These are phyloP conservation scores for Obelidium mucronatum DNA, from an alignment of 192 early-diverging fungal genomes.

Conservation along the genomic window DNA sequence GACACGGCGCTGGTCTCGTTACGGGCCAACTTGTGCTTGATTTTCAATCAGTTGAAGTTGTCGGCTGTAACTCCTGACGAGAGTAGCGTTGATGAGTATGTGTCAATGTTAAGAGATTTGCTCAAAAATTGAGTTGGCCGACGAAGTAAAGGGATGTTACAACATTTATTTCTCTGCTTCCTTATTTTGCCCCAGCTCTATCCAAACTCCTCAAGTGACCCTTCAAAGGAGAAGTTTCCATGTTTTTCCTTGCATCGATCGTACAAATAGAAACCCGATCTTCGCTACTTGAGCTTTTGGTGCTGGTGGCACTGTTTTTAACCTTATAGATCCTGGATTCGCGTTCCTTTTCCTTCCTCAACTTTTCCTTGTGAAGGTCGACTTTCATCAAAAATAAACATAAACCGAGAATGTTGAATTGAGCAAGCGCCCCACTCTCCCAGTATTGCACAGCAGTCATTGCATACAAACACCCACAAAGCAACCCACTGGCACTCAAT, in stretches of 20 bases:
- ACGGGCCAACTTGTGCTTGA: constrained; percentile 11
- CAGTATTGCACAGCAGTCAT: neutral
- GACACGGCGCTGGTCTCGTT: constrained; percentile 1
- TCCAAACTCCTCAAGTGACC: no score
- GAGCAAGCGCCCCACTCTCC: neutral
- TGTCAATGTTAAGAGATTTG: constrained; percentile 7
- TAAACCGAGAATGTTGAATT: neutral
- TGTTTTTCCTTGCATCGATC: no score
- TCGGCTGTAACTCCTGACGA: constrained; percentile 23
- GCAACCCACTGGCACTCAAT: no score
- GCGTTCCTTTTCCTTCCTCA: no score
- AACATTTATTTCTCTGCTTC: no score
- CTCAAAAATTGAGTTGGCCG: neutral
- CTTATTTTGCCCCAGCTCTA: no score
- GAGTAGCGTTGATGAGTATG: constrained; percentile 21
- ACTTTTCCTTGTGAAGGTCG: neutral
- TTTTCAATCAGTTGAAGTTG: constrained; percentile 26
- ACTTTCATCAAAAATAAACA: neutral
- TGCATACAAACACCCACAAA: neutral
- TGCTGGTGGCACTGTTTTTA: no score
- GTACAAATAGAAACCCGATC: no score
- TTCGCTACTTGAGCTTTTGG: no score
- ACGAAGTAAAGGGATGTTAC: no score
- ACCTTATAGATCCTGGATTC: no score
- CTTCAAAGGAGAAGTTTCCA: no score